These are phyloP conservation scores for Calendula officinalis DNA, from an alignment of 129 eudicot species.

Conservation along the genomic window DNA sequence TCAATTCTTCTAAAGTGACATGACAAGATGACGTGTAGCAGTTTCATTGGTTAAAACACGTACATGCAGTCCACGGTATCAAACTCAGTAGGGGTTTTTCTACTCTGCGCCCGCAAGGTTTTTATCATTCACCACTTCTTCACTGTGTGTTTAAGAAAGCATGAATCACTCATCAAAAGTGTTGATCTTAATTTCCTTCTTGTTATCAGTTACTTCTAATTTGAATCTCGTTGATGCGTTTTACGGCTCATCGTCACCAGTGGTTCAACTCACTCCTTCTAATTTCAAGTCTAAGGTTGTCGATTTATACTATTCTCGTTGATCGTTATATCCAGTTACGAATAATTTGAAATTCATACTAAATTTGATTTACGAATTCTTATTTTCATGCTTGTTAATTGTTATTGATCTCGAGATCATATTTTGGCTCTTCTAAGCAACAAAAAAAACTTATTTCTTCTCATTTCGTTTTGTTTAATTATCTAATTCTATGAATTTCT, in stretches of 20 bases:
- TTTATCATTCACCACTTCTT: not conserved
- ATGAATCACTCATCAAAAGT: conserved; percentile 20
- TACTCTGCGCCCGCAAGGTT: conserved; percentile 24
- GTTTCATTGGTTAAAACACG: conserved; percentile 45
- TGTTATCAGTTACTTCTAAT: conserved; percentile 21
- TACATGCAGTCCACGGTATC: conserved; percentile 25
- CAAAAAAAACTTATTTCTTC: not conserved
- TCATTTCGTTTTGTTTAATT: not conserved
- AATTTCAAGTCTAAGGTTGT: conserved; percentile 80
- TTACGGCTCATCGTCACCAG: conserved; percentile 77
- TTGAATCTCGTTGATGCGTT: conserved; percentile 51
- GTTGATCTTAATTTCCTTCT: conserved; percentile 19
- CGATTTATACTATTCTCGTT: conserved; percentile 1
- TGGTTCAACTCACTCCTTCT: conserved; percentile 71
- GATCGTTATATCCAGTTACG: not conserved
- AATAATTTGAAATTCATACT: not conserved
- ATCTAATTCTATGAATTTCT: conserved; percentile 7
- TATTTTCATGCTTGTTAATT: not conserved
- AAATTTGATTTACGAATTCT: conserved; percentile 5
- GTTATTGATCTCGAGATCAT: no score
- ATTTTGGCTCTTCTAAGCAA: conserved; percentile 13
- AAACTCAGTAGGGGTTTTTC: conserved; percentile 36
- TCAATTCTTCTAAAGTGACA: not conserved
- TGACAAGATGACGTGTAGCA: conserved; percentile 32
- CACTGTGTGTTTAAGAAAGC: conserved; percentile 24